phyloP scores from a whole-genome alignment of 1,284 basidiomycete genomes.

The Wolfiporia cocos region DNA sequence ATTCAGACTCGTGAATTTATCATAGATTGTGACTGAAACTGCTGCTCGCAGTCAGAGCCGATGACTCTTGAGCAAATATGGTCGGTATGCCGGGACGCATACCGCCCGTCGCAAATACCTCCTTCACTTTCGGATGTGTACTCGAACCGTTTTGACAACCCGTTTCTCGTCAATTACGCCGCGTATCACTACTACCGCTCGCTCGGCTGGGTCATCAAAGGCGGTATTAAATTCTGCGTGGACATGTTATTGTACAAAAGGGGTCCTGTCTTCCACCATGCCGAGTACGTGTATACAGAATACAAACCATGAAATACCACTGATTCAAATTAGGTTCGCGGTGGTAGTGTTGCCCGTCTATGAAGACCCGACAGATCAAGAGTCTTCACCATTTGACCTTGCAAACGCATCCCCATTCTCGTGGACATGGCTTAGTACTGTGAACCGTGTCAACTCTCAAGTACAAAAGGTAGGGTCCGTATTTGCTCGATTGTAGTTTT shows the following conservation, averaged over 20 bases:
- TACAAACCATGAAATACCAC: conserved; percentile 1
- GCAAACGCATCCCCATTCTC: conserved; percentile 68
- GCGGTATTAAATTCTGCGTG: conserved; percentile 95
- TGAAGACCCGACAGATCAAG: conserved; percentile 71
- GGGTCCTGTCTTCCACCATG: conserved; percentile 93
- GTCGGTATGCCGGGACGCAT: conserved; percentile 48
- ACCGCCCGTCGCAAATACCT: conserved; percentile 24
- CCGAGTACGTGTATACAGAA: conserved; percentile 60
- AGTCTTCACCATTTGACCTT: conserved; percentile 52
- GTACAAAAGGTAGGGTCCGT: conserved; percentile 78
- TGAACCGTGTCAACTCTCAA: conserved; percentile 95
- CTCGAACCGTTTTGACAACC: conserved; percentile 72
- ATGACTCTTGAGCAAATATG: conserved; percentile 55
- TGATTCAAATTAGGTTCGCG: conserved; percentile 64
- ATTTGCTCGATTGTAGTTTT: neutral
- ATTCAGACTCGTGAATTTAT: neutral
- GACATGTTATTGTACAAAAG: conserved; percentile 94
- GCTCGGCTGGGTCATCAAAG: conserved; percentile 96
- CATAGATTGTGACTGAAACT: conserved; percentile 5
- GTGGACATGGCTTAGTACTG: conserved; percentile 96
- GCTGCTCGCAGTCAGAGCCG: conserved; percentile 35
- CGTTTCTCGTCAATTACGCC: conserved; percentile 88
- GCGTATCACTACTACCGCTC: conserved; percentile 95
- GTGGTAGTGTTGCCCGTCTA: conserved; percentile 88
- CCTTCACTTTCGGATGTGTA: conserved; percentile 21